A percentile compares a stretch with the other conserved stretches of the same genome.
Evolutionary conservation across 2,329 filamentous ascomycete genomes (phyloP).

Genomic region (Exophiala alcalophila): DNA sequence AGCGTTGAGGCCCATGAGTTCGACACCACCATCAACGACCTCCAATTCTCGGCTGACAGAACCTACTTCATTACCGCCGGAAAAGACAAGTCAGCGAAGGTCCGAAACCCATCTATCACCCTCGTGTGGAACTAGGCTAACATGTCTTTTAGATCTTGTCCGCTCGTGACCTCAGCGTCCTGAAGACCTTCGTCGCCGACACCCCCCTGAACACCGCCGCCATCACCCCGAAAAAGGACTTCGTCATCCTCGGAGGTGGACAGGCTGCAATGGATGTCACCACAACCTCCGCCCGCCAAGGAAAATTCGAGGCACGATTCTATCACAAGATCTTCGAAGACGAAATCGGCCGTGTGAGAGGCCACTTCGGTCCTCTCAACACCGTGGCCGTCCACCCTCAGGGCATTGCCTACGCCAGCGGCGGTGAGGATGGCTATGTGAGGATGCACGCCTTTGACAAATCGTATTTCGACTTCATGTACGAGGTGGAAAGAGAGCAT

Average conservation of each 20-base stretch:
- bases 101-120: slow-evolving; percentile 41
- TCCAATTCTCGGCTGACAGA: slow-evolving; percentile 90
- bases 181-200: slow-evolving; percentile 90
- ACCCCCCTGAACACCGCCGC: slow-evolving; percentile 94
- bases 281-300: slow-evolving; percentile 86
- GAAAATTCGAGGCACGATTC: slow-evolving; percentile 98
- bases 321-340: slow-evolving; percentile 99
- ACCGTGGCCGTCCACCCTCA: slow-evolving; percentile 91
- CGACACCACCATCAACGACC: slow-evolving; percentile 78
- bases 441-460: slow-evolving; percentile 98
- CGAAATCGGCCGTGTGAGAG: slow-evolving; percentile 93
- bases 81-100: slow-evolving; percentile 96
- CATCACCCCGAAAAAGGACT: slow-evolving; percentile 95
- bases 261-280: slow-evolving; percentile 99
- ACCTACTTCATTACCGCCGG: slow-evolving; percentile 98
- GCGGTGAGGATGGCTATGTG: slow-evolving; percentile 97
- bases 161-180: slow-evolving; percentile 77
- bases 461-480: slow-evolving; percentile 97
- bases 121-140: slow-evolving; percentile 8
- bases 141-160: slow-evolving; percentile 69
- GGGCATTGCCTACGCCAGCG: slow-evolving; percentile 88
- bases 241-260: slow-evolving; percentile 94
- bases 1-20: slow-evolving; percentile 83
- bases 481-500: slow-evolving; percentile 91
- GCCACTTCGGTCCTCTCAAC: slow-evolving; percentile 95